Evolutionary conservation across 805 yeast genomes (phyloP), one percentile per base, ranked within the genome.

Genomic region (Nakazawaea ishiwadae): DNA sequence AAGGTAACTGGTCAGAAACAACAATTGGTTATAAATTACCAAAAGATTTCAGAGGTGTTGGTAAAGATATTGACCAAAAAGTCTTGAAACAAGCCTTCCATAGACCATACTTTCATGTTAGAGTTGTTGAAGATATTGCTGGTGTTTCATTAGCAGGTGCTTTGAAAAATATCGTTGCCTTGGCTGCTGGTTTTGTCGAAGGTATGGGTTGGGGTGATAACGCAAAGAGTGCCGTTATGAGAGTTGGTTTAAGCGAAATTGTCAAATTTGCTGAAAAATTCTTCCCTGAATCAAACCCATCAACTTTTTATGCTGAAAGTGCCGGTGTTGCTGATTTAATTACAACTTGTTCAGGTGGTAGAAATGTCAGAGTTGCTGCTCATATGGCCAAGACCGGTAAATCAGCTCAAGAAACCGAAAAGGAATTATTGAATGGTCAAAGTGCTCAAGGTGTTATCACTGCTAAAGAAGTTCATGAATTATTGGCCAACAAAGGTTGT

Each of bases 201-300:
- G 99, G 99, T 54, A 75, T 86, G 49, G 96, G 95, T 49, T 93
- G 99, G 99, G 99, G 99, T 63, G 96, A 89, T 66, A 93, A 93
- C 62, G 98, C 99, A 50, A 89, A 91, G 66, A 84, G 98, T 42
- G 99, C 98, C 33, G 81, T 93, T 55, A 95, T 91, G 90, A 79
- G 99, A 69, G 84, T 91, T 51, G 99, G 99, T 36, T 68, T 93
- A 50, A 75, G 83, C 56, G 99, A 93, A 69, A 87, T 85, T 58
- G 84, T 90, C 62, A 76, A 77, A 59, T 93, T 93, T 63, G 93
- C 96, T 31, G 72, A 78, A 55, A 73, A 71, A 53, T 90, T 86
- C 68, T 93, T 79, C 80, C 90, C 82, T 31, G 78, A 74, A 47
- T 79, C 85, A 51, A 66, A 76, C 47, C 75, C 84, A 23, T 71